Conservation (phyloP, 108 stramenopile genomes). For the Skeletonema costatum region DNA sequence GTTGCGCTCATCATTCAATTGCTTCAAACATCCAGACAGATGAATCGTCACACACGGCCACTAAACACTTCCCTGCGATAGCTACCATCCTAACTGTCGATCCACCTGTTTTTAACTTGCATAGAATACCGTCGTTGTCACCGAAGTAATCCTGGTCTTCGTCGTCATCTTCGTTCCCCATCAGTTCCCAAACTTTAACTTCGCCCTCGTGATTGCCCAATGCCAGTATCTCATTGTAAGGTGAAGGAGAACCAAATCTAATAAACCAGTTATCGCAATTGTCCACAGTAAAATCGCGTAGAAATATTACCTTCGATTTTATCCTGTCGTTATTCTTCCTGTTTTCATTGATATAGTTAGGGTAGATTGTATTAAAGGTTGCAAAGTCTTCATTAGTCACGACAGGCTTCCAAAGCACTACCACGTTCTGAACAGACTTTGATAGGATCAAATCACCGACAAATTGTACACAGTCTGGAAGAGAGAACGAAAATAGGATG, state of each 20-base stretch:
- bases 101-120: constrained; percentile 28
- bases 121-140: constrained; percentile 25
- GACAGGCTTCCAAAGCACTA: constrained; percentile 84
- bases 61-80: constrained; percentile 61
- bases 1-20: background rate
- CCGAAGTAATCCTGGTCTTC: background rate
- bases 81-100: constrained; percentile 60
- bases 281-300: constrained; percentile 37
- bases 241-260: constrained; percentile 60
- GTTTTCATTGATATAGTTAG: background rate
- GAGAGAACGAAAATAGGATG: background rate
- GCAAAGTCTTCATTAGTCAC: constrained; percentile 16
- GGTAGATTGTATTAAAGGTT: constrained; percentile 6
- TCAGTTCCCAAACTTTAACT: constrained; percentile 75
- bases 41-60: constrained; percentile 61
- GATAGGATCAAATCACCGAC: constrained; percentile 79
- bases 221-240: constrained; percentile 51
- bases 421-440: constrained; percentile 63
- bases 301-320: constrained; percentile 36
- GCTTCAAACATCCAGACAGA: constrained; percentile 67
- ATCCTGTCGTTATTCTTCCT: background rate
- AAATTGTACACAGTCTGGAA: constrained; percentile 73
- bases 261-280: constrained; percentile 68
- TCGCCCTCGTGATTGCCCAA: constrained; percentile 72
- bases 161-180: constrained; percentile 9